Evolutionary conservation across 129 eudicot species (phyloP), one percentile per base, ranked within the genome.

Genomic region (Pseudognaphalium luteoalbum): DNA sequence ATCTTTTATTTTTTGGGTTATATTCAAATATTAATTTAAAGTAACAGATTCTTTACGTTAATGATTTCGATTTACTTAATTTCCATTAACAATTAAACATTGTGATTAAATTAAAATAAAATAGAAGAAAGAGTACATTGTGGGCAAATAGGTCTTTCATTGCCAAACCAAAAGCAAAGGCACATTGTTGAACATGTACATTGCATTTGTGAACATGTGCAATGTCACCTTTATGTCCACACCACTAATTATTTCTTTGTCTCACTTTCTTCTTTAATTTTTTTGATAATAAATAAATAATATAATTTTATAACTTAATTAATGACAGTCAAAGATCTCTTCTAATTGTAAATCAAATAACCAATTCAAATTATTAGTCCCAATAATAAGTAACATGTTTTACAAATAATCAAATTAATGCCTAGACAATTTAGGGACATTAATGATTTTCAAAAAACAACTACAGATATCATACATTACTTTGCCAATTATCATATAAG

Each of bases 191-290:
- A 80, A 80, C 83, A 80, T 80, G 80, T 80, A 67, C 75, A 68
- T 56, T 80, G 84, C 76, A 80, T 80, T 80, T 74, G 84, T 80
- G 52, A 74, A 80, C 84, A 80, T 80, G 84, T 80, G 84, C 80
- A 68, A 30, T 80, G 84, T 80, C 71, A 80, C 80, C 80, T 74
- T 80, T 68, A 74, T 74, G 84, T 80, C 76, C 84, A 74, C 76
- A 74, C 57, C 51, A 67, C 76, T 80, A 67, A 67, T 80, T 80
- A 63, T 68, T 80, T 74, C 76, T 74, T 25, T 25, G 80, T 74
- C 76, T 80, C 66, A 16, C 3, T 7, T 16, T 17, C 52, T 35
- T 78, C 12, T 25, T 25, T 25, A 25, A 25, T 25, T 25, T 28
- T n/a, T 60, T n/a, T n/a, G n/a, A n/a, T n/a, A 19, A 41, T 60